These are phyloP conservation scores for Primulina eburnea DNA, from an alignment of 257 asterid genomes.

Conservation along the genomic window DNA sequence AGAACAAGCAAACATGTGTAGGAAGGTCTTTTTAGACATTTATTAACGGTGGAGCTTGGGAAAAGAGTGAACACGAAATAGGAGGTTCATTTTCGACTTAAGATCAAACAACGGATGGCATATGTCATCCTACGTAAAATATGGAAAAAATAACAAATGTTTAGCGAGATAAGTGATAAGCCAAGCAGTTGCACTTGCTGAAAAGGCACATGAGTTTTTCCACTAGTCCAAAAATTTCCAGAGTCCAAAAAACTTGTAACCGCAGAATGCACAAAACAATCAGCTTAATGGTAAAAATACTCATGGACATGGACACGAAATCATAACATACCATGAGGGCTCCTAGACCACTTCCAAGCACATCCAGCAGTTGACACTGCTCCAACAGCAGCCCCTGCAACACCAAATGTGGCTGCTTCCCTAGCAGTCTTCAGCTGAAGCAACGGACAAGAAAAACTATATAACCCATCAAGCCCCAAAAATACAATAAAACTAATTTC, in stretches of 20 bases:
- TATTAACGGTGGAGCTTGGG: no score
- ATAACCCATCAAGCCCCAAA: conserved; percentile 2
- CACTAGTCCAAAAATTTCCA: background rate
- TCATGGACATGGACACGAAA: conserved; percentile 12
- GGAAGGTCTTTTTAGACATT: background rate
- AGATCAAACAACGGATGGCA: no score
- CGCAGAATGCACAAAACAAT: background rate
- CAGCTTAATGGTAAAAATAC: background rate
- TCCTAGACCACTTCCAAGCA: conserved; percentile 82
- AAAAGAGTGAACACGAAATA: no score
- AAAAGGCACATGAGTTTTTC: conserved; percentile 1
- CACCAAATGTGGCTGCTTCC: conserved; percentile 63
- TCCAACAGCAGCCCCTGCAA: conserved; percentile 69
- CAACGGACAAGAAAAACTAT: background rate
- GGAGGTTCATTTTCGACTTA: no score
- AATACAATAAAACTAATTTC: background rate
- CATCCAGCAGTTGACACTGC: conserved; percentile 71
- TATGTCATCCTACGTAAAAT: no score
- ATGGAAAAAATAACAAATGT: background rate
- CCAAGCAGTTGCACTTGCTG: background rate
- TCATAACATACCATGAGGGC: conserved; percentile 69
- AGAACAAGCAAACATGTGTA: background rate
- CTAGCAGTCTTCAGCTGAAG: conserved; percentile 80
- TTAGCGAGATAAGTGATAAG: background rate
- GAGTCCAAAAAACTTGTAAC: conserved; percentile 4